phyloP scores from a whole-genome alignment of 257 asterid species.

The Parsonsia alboflavescens region DNA sequence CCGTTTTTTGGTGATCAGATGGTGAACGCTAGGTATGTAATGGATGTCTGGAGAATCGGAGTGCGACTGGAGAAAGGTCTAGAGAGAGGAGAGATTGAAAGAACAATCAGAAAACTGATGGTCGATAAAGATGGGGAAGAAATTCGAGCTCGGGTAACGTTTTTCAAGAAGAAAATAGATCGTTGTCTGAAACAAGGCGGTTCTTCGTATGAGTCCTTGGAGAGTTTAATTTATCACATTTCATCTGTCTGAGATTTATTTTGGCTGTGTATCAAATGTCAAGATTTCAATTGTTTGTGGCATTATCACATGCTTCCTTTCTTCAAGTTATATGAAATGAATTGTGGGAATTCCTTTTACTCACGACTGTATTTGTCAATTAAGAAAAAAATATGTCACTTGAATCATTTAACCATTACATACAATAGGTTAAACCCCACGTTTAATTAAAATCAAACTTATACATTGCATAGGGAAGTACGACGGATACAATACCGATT shows the following conservation, averaged over 20 bases:
- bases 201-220: background rate
- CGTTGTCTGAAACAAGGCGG: background rate
- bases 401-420: too few species aligned
- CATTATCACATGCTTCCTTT: too few species aligned
- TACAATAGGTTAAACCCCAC: too few species aligned
- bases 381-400: too few species aligned
- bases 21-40: conserved; percentile 38
- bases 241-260: background rate
- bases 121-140: background rate
- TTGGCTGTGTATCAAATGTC: background rate
- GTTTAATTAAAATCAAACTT: too few species aligned
- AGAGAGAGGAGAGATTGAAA: background rate
- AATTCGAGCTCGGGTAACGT: background rate
- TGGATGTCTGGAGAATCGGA: conserved; percentile 37
- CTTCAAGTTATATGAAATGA: too few species aligned
- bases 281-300: too few species aligned
- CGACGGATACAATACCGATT: too few species aligned
- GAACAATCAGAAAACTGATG: background rate
- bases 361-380: too few species aligned
- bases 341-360: too few species aligned
- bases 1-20: conserved; percentile 39
- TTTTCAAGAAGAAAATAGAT: background rate
- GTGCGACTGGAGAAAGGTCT: conserved; percentile 34
- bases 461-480: too few species aligned
- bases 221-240: background rate